Evolutionary conservation across 306 rosid species (phyloP), one percentile per base, ranked within the genome.

Genomic region (Mimosa bimucronata): DNA sequence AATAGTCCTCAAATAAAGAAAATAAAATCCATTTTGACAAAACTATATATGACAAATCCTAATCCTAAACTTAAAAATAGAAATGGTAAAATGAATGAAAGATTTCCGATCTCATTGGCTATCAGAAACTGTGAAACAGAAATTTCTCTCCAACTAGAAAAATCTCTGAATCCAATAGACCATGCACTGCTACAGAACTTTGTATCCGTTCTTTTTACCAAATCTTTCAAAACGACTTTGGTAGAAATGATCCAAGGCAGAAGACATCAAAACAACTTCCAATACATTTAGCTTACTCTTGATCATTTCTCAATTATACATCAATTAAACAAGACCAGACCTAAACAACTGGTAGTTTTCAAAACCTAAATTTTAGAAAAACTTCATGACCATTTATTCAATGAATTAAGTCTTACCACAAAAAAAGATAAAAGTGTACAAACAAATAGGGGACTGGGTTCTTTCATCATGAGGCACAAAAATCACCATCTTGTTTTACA

Each of bases 361-460:
- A 66, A 16, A 75, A 40, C 79, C 58, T 53, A 66, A 55, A 21
- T 30, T 74, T 75, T 45, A 58, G 46, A 14, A 37, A 55, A 75
- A 75, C 31, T 58, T 55, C 67, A 40, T 19, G 31, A 40, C 46
- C 19, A 65, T 66, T 50, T 50, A 28, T 73, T 38, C 28, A 40
- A 66, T 23, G 29, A 6, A 37, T 46, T 34, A 61, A 15, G 30
- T 29, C 19, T 81, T 75, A 55, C 65, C 18, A 21, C 6, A 29
- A 67, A n/a, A 21, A 38, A 67, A 41, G 77, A 65, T 12, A 34
- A 19, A 66, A 40, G 13, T 34, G 50, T 38, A 72, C 14, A 23
- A 13, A 58, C 64, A 57, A 57, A 57, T 57, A 8, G 13, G 13
- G 0, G 0, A 23, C 23, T 7, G 64, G 64, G 64, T 21, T 9